Base-by-base conservation (phyloP, 1,139 yeast genomes). In the Nakaseomyces nivariensis region DNA sequence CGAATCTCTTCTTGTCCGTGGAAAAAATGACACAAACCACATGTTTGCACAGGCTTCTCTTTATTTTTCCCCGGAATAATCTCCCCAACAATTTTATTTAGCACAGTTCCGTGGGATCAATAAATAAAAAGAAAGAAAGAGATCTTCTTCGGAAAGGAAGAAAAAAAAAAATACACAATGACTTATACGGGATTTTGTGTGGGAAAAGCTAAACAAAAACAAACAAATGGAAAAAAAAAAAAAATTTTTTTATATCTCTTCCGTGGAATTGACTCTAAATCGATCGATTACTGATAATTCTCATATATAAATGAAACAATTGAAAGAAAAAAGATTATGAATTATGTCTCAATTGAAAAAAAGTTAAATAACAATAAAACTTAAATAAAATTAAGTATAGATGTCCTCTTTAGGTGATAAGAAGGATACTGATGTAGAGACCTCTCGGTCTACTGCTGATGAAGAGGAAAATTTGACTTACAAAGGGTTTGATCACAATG, bases 401-500 rank as follows among this genome's bases (percentile, higher is more conserved):
- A 41, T 41, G 44, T 41, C 44, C 25, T 29, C 34, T 27, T 9
- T 29, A 41, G 34, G 44, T 41, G 44, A 41, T 11, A 41, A 41
- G 44, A 41, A 41, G 44, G 44, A 41, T 25, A 29, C 44, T 17
- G 44, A 41, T 41, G 25, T 29, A 6, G 44, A 27, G 44, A 27
- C 43, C 3, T 37, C 48, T 10, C 26, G 41, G 25, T 37, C 48
- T 24, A 38, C 48, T 46, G 48, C 42, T 13, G 43, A 38, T 11
- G 49, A 40, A n/a, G 37, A 46, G 10, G 46, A 49, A 3, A 40
- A 48, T 11, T 52, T 51, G 13, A 52, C 50, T 4, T 58, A 58
- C 37, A 45, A 45, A 8, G 61, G 61, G 9, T 51, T 58, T 33
- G 59, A 56, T 33, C 48, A 49, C 10, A 43, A 51, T 22, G 53